phyloP scores from a whole-genome alignment of 805 yeast genomes.

The Grigorovia jiainica region DNA sequence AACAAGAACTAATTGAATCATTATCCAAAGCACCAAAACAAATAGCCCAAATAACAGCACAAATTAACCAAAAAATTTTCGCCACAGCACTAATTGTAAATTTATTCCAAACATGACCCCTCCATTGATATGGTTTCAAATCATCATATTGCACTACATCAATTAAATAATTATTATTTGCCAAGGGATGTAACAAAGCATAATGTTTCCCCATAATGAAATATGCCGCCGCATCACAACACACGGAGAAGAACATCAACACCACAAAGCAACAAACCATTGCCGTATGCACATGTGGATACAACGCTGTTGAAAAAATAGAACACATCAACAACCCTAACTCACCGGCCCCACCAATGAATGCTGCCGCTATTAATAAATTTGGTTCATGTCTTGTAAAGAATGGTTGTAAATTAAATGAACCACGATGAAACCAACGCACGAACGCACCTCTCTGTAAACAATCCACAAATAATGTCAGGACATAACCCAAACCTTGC shows the following conservation, averaged over 20 bases:
- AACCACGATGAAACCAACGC: constrained; percentile 9
- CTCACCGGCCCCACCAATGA: constrained; percentile 49
- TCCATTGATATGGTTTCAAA: constrained; percentile 20
- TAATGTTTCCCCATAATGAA: constrained; percentile 38
- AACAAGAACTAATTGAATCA: constrained; percentile 46
- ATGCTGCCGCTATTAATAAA: constrained; percentile 33
- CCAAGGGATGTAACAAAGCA: constrained; percentile 30
- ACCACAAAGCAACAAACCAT: constrained; percentile 70
- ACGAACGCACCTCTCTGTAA: constrained; percentile 42
- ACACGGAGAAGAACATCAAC: constrained; percentile 46
- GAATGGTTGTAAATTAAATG: constrained; percentile 30
- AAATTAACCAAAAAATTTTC: constrained; percentile 56
- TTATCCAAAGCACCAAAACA: constrained; percentile 46
- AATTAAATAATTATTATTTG: constrained; percentile 10
- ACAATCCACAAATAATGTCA: constrained; percentile 55
- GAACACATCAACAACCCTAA: constrained; percentile 67
- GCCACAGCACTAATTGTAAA: constrained; percentile 40
- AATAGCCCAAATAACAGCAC: constrained; percentile 60
- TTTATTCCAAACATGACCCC: constrained; percentile 32
- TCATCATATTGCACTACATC: not conserved
- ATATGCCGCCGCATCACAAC: constrained; percentile 38
- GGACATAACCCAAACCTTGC: constrained; percentile 65
- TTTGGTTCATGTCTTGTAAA: constrained; percentile 32
- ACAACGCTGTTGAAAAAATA: constrained; percentile 55
- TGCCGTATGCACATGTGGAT: constrained; percentile 46